A percentile compares a stretch with the other conserved stretches of the same genome.
Evolutionary conservation across 2,329 filamentous ascomycete species (phyloP).

Genomic region (Epichloe gansuensis): DNA sequence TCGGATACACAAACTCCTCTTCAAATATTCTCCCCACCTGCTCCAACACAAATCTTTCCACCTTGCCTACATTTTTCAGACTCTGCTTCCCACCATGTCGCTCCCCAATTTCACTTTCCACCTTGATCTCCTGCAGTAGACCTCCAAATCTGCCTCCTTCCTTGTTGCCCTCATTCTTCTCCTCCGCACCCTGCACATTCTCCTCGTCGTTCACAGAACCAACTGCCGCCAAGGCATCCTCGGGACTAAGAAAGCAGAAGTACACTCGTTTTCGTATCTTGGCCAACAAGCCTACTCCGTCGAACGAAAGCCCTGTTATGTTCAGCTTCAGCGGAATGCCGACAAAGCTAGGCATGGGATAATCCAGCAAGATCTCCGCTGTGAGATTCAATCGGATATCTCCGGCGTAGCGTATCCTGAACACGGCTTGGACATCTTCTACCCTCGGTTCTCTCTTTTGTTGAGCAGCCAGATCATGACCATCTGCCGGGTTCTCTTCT

Average conservation of each 20-base stretch:
- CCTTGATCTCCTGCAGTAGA: conserved; percentile 80
- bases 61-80: conserved; percentile 96
- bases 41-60: conserved; percentile 92
- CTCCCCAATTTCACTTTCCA: conserved; percentile 95
- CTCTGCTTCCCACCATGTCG: conserved; percentile 87
- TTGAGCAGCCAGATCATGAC: background rate
- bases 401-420: conserved; percentile 79
- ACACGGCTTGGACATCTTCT: conserved; percentile 87
- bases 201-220: conserved; percentile 31
- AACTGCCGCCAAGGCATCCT: conserved; percentile 71
- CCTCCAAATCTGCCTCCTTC: conserved; percentile 45
- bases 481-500: conserved; percentile 14
- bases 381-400: conserved; percentile 81
- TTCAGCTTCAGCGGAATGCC: conserved; percentile 89
- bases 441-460: conserved; percentile 57
- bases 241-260: conserved; percentile 87
- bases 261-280: conserved; percentile 82
- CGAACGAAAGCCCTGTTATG: conserved; percentile 89
- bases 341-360: conserved; percentile 97
- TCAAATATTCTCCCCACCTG: conserved; percentile 96
- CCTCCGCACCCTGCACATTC: conserved; percentile 12
- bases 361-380: conserved; percentile 90
- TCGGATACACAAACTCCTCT: conserved; percentile 96
- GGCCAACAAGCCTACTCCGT: conserved; percentile 84
- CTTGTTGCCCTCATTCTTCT: conserved; percentile 15